Conservation (phyloP, 1,139 yeast species). For the Pichia sp. region DNA sequence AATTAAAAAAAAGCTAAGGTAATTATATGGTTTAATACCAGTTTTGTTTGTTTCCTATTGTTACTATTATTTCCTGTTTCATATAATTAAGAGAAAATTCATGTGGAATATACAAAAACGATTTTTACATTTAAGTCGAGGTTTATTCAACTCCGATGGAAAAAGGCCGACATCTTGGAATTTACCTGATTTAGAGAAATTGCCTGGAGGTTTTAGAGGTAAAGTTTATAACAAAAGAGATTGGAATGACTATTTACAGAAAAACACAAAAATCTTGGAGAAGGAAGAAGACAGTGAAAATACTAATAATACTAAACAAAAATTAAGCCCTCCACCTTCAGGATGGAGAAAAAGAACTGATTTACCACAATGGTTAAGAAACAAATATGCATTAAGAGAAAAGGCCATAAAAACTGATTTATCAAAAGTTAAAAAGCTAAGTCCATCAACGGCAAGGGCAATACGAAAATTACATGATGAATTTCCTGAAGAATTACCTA, state of each 20-base stretch:
- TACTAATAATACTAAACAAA: background rate
- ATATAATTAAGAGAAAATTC: background rate
- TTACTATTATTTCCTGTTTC: background rate
- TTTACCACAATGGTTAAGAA: constrained; percentile 60
- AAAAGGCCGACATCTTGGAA: constrained; percentile 23
- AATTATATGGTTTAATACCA: too few relatives aligned
- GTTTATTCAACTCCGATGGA: constrained; percentile 1
- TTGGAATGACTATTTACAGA: constrained; percentile 22
- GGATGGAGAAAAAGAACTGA: constrained; percentile 36
- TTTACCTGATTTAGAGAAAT: constrained; percentile 26
- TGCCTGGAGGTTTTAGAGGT: constrained; percentile 29
- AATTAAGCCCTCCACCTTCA: constrained; percentile 31
- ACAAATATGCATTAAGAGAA: constrained; percentile 54
- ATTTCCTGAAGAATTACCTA: constrained; percentile 50
- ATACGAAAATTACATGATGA: constrained; percentile 48
- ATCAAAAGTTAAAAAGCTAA: constrained; percentile 43
- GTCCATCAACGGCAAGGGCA: constrained; percentile 65
- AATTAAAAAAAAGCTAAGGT: too few relatives aligned
- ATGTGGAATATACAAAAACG: constrained; percentile 1
- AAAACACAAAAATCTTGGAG: constrained; percentile 22
- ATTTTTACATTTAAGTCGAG: background rate
- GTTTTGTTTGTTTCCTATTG: too few relatives aligned
- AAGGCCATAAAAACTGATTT: constrained; percentile 32
- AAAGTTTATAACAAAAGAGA: constrained; percentile 27
- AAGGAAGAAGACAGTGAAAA: constrained; percentile 9